A percentile compares a stretch with the other conserved stretches of the same genome.
Conservation (phyloP, 768 basidiomycete species). For the Leccinum subtestaceum region DNA sequence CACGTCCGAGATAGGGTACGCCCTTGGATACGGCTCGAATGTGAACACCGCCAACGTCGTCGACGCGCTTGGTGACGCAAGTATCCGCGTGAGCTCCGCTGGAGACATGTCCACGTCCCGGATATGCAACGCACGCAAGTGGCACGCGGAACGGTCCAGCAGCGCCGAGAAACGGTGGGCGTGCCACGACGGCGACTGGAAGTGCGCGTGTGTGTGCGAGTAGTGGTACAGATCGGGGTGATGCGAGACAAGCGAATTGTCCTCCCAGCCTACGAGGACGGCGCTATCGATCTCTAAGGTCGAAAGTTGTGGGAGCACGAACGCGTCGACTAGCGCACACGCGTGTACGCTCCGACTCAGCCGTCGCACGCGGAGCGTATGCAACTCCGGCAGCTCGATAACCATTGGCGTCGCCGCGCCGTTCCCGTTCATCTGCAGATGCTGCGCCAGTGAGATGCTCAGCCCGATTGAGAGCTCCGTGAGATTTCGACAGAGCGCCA, state of each 20-base stretch:
- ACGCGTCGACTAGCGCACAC: constrained; percentile 17
- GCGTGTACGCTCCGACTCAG: constrained; percentile 18
- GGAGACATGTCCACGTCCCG: constrained; percentile 25
- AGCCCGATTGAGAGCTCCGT: constrained; percentile 23
- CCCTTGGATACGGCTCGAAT: constrained; percentile 24
- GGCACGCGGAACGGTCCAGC: constrained; percentile 22
- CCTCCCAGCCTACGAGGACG: constrained; percentile 16
- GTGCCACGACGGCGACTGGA: constrained; percentile 20
- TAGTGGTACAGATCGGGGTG: constrained; percentile 9
- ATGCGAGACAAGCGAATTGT: not conserved
- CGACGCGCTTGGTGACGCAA: constrained; percentile 17
- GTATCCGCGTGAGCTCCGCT: constrained; percentile 16
- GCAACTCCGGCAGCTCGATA: constrained; percentile 19
- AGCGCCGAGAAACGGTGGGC: constrained; percentile 21
- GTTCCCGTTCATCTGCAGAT: constrained; percentile 11
- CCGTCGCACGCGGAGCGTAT: constrained; percentile 24
- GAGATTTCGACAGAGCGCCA: constrained; percentile 20
- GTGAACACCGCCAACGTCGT: constrained; percentile 20
- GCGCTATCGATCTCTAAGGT: constrained; percentile 23
- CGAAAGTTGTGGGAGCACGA: constrained; percentile 23
- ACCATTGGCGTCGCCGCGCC: not conserved
- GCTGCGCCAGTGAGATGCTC: constrained; percentile 11
- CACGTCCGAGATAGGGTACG: constrained; percentile 16
- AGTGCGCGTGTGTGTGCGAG: not conserved
- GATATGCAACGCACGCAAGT: constrained; percentile 17